These are phyloP conservation scores for Ogataea paradorogensis DNA, from an alignment of 805 yeast genomes.

Conservation along the genomic window DNA sequence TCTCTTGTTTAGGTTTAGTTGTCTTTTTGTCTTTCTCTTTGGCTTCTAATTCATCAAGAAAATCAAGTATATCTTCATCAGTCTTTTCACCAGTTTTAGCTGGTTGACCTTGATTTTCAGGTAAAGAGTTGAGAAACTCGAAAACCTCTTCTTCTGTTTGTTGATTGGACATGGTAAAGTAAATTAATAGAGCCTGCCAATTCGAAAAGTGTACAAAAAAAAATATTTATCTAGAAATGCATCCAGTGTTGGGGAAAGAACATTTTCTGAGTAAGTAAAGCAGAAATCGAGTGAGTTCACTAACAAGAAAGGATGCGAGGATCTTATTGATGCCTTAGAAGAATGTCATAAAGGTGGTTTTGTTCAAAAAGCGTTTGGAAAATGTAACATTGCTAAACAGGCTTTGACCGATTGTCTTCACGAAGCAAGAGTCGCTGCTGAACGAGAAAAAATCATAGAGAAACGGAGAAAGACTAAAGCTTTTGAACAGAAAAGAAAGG, in stretches of 20 bases:
- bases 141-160: slow-evolving; percentile 64
- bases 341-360: slow-evolving; percentile 78
- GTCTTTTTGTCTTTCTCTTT: slow-evolving; percentile 43
- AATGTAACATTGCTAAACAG: slow-evolving; percentile 80
- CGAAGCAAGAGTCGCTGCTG: slow-evolving; percentile 63
- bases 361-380: slow-evolving; percentile 69
- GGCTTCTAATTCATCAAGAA: slow-evolving; percentile 68
- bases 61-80: slow-evolving; percentile 53
- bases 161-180: slow-evolving; percentile 12
- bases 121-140: slow-evolving; percentile 76
- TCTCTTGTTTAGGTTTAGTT: slow-evolving; percentile 10
- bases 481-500: slow-evolving; percentile 55
- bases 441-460: slow-evolving; percentile 50
- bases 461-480: slow-evolving; percentile 56
- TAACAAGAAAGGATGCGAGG: slow-evolving; percentile 57
- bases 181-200: not conserved
- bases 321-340: slow-evolving; percentile 81
- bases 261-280: slow-evolving; percentile 29
- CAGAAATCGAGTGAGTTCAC: not conserved
- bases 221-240: slow-evolving; percentile 22
- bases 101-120: slow-evolving; percentile 41
- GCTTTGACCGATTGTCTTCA: slow-evolving; percentile 78
- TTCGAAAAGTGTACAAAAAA: slow-evolving; percentile 1
- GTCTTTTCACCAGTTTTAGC: slow-evolving; percentile 33
- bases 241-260: slow-evolving; percentile 32